A percentile compares a stretch with the other conserved stretches of the same genome.
These are phyloP conservation scores for Zarea fungicola DNA, from an alignment of 2,329 filamentous ascomycete species.

Conservation along the genomic window DNA sequence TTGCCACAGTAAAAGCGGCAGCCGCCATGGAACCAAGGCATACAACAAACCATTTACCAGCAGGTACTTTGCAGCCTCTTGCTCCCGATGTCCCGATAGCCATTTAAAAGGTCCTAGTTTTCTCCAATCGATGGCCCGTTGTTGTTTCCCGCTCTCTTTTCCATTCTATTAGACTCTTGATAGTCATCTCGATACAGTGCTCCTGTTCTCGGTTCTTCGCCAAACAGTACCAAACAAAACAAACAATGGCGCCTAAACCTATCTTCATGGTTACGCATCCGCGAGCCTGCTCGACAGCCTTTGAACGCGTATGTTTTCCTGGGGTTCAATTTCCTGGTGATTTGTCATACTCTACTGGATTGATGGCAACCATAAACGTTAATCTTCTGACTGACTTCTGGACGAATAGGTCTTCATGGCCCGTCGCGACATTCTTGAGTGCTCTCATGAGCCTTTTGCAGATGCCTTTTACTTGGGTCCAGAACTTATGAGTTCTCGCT, in stretches of 20 bases:
- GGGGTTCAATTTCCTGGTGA: too few species aligned
- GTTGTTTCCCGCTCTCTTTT: background rate
- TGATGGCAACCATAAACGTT: too few species aligned
- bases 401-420: conserved; percentile 85
- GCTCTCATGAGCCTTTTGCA: conserved; percentile 92
- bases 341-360: too few species aligned
- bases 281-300: conserved; percentile 91
- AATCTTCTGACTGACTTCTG: background rate
- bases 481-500: conserved; percentile 76
- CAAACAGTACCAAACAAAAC: conserved; percentile 16
- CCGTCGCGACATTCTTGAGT: conserved; percentile 71
- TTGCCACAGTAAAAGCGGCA: conserved; percentile 12
- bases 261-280: conserved; percentile 95
- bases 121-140: background rate
- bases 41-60: conserved; percentile 2
- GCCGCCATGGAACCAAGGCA: background rate
- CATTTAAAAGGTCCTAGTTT: background rate
- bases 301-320: conserved; percentile 69
- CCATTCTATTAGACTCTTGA: background rate
- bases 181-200: background rate
- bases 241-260: conserved; percentile 59
- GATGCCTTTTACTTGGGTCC: conserved; percentile 96
- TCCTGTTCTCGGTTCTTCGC: background rate
- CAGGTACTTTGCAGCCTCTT: conserved; percentile 7
- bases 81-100: conserved; percentile 10